These are phyloP conservation scores for Lentinula sp. DNA, from an alignment of 768 basidiomycete species.

Conservation along the genomic window DNA sequence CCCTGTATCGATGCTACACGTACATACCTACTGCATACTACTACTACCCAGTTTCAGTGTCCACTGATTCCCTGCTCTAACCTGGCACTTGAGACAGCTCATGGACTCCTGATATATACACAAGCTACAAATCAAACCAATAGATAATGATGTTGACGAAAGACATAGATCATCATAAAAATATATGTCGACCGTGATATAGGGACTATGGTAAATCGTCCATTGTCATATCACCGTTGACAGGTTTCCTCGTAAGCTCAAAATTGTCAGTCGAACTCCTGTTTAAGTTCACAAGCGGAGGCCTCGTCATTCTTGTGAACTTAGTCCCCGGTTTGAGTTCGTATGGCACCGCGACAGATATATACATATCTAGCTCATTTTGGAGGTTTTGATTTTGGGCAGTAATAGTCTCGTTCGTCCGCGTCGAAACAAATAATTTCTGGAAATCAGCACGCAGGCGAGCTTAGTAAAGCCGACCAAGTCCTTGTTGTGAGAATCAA, in stretches of 20 bases:
- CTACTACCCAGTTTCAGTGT: neutral
- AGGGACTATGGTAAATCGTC: conserved; percentile 29
- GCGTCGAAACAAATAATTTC: conserved; percentile 42
- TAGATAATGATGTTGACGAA: neutral
- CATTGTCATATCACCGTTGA: conserved; percentile 42
- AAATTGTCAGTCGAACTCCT: conserved; percentile 20
- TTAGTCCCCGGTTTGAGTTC: conserved; percentile 49
- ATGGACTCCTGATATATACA: neutral
- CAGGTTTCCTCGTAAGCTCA: neutral
- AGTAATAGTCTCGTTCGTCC: conserved; percentile 41
- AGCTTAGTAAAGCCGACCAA: neutral
- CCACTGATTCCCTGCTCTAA: neutral
- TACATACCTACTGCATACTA: neutral
- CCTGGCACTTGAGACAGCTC: neutral
- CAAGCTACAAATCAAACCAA: neutral
- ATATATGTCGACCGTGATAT: too few species aligned
- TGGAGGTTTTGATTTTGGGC: conserved; percentile 39
- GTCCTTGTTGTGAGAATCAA: neutral
- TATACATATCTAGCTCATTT: conserved; percentile 56
- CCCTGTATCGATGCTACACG: neutral
- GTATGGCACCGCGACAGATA: conserved; percentile 43
- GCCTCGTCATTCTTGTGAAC: conserved; percentile 44
- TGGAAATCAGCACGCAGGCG: conserved; percentile 14
- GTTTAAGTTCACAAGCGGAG: conserved; percentile 39
- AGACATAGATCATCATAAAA: neutral